Base-by-base conservation (phyloP, 2,329 filamentous ascomycete genomes). In the Triangularia setosa region DNA sequence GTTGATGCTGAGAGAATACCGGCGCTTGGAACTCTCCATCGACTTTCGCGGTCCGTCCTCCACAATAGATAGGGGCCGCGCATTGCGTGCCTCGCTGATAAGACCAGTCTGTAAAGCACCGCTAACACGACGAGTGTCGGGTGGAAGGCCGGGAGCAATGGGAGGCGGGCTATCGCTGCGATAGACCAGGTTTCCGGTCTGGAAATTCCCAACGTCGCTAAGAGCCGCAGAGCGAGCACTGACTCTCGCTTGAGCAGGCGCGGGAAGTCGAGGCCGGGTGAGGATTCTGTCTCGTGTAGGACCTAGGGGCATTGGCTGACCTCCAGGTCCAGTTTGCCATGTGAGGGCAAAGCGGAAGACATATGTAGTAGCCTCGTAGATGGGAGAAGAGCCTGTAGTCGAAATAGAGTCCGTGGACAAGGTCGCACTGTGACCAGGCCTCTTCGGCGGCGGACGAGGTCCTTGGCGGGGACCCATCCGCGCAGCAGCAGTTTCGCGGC, bases 261-360 rank as follows among this genome's bases (percentile, higher is more conserved):
- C 81, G 0, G 91, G 91, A 3, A 95, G 82, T 12, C 88, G 83
- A 1, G 91, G 91, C 4, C 87, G 83, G 23, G 81, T 82, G 21
- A 93, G 79, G n/a, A 89, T 82, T 2, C 87, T 84, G 48, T 89
- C 84, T 2, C 83, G 84, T 0, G 80, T 79, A 60, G 84, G 80
- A 73, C 58, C 82, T 77, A 48, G 87, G 81, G 82, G 85, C 89
- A 69, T 62, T n/a, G 60, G 62, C 11, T n/a, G 27, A 12, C 67
- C 67, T 8, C 65, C 62, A 1, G 66, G 67, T 63, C 58, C 69
- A 54, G 61, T 65, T 58, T 66, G 73, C 74, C 73, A 75, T 0
- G 73, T 73, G 8, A 77, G 81, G 9, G 88, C 86, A 72, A 93
- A 93, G 67, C 88, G 90, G 80, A 93, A 93, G 65, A 86, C 82